Base-by-base conservation (phyloP, 2,329 filamentous ascomycete genomes). In the Raffaelea albimanens region DNA sequence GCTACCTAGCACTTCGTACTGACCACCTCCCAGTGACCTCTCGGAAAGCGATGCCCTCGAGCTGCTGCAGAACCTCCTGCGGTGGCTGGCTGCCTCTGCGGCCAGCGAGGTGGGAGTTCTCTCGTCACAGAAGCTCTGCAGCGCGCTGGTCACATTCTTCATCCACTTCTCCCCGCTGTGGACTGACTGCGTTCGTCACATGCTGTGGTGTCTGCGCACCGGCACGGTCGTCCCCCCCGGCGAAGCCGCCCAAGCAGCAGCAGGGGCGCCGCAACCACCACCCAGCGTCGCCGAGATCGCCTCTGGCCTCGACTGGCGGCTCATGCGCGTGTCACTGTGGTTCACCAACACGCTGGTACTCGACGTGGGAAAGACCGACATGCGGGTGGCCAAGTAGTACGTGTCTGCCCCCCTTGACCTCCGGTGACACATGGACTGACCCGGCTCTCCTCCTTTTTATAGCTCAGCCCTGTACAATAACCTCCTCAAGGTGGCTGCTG, bases 101-200 rank as follows among this genome's bases (percentile, higher is more conserved):
- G 61, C 64, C 11, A 68, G 72, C 44, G 70, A 69, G 1, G 72
- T 73, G 5, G 74, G 76, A 3, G 67, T 73, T 3, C 70, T 88
- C 46, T 83, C 88, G 7, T 70, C 78, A 19, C 79, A 80, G 55
- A 93, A 93, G 64, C 71, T 91, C 21, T 85, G 83, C 54, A 83
- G 84, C n/a, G 84, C 85, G 7, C 66, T 91, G 7, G 82, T 84
- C 16, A 83, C 83, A 19, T 88, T 83, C 59, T 89, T 86, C 58
- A 71, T 87, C 29, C 83, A 83, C 49, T 85, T 85, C 52, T 78
- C 84, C 11, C 66, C 72, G 11, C 67, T 76, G 5, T 91, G 86
- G 84, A 68, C 71, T n/a, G 67, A 67, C 44, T 86, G 82, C 52
- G 62, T 88, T 31, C 72, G 71, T 34, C 81, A 85, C 57, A 64